Evolutionary conservation across 805 yeast species (phyloP).

Genomic region (Wickerhamiella siamensis): DNA sequence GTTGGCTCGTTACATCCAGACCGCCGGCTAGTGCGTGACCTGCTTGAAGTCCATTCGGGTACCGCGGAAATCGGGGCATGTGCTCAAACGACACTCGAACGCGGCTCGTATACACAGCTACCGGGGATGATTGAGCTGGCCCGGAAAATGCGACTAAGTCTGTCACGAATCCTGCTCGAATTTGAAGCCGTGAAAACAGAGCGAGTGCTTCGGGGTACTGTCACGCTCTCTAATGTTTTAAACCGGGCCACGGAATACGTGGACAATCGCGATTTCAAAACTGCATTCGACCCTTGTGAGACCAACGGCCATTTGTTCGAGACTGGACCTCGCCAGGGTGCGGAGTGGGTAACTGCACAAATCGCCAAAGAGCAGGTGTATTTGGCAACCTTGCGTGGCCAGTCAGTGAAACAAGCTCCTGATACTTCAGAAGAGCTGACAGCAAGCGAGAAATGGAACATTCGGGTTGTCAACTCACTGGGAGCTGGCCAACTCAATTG

Average conservation of each 20-base stretch:
- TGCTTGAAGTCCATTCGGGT: constrained; percentile 38
- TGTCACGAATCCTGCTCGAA: constrained; percentile 24
- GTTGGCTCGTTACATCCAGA: constrained; percentile 34
- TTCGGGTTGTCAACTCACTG: constrained; percentile 14
- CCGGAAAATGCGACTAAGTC: constrained; percentile 36
- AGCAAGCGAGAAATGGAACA: constrained; percentile 28
- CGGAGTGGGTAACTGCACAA: constrained; percentile 7
- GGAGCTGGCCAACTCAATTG: constrained; percentile 3
- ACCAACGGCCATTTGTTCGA: not conserved
- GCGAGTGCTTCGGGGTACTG: constrained; percentile 13
- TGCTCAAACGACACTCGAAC: constrained; percentile 40
- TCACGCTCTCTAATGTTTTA: constrained; percentile 7
- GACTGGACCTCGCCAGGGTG: constrained; percentile 9
- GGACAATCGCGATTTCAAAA: constrained; percentile 49
- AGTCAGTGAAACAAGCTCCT: not conserved
- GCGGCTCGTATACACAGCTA: constrained; percentile 49
- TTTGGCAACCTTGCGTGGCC: constrained; percentile 3
- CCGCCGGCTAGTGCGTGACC: constrained; percentile 27
- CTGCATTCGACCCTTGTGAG: constrained; percentile 24
- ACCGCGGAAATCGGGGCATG: constrained; percentile 37
- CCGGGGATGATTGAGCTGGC: constrained; percentile 52
- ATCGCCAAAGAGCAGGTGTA: constrained; percentile 9
- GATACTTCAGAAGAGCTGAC: constrained; percentile 19
- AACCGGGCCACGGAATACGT: constrained; percentile 6
- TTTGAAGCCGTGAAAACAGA: constrained; percentile 20